phyloP scores from a whole-genome alignment of 1,284 basidiomycete genomes.

The Apiotrichum brassicae region DNA sequence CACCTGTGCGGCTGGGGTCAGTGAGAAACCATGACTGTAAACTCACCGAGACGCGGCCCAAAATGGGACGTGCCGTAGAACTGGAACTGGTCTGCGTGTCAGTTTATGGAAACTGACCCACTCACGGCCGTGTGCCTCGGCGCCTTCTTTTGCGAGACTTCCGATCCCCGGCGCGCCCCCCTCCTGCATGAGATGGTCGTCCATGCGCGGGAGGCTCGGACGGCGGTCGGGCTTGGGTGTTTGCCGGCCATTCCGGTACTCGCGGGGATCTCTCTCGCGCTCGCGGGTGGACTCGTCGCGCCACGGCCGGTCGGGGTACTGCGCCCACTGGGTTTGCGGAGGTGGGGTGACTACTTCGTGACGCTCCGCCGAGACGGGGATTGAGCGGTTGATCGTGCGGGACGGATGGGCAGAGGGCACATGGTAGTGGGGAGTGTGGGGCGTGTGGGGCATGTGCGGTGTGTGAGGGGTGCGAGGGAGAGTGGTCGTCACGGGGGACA shows the following conservation, averaged over 20 bases:
- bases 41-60: conserved; percentile 24
- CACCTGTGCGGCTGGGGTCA: neutral
- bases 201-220: neutral
- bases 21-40: neutral
- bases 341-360: conserved; percentile 7
- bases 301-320: neutral
- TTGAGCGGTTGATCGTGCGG: neutral
- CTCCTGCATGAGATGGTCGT: conserved; percentile 24
- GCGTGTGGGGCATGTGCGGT: neutral
- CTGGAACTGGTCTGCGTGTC: conserved; percentile 19
- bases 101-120: neutral
- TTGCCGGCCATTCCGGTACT: neutral
- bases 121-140: conserved; percentile 16
- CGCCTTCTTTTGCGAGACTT: conserved; percentile 15
- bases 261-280: neutral
- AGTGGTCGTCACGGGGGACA: neutral
- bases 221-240: conserved; percentile 1
- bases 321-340: neutral
- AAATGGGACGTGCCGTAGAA: conserved; percentile 32
- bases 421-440: neutral
- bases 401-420: no score
- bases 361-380: conserved; percentile 13
- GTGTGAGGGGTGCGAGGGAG: neutral
- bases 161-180: conserved; percentile 22
- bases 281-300: neutral